A percentile compares a stretch with the other conserved stretches of the same genome.
Evolutionary conservation across 805 yeast genomes (phyloP).

Genomic region (Spathaspora gorwiae): DNA sequence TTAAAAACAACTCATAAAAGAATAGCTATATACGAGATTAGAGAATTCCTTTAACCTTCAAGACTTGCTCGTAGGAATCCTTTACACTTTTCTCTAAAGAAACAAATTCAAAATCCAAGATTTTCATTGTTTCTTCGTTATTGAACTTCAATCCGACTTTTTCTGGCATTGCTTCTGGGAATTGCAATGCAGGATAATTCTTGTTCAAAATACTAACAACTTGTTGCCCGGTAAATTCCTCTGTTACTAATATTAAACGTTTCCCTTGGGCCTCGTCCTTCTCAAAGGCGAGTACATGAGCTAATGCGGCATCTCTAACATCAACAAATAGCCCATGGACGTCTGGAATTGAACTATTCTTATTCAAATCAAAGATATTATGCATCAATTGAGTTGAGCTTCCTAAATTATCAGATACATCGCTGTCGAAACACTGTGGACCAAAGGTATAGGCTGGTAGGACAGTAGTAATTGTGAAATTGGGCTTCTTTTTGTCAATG

Average conservation of each 20-base stretch:
- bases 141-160: slow-evolving; percentile 5
- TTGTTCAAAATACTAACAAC: slow-evolving; percentile 18
- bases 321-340: slow-evolving; percentile 31
- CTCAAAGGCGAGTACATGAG: slow-evolving; percentile 49
- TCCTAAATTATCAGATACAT: slow-evolving; percentile 19
- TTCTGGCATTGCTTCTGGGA: slow-evolving; percentile 16
- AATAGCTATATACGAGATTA: too few relatives aligned
- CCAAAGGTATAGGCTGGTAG: slow-evolving; percentile 38
- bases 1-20: too few relatives aligned
- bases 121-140: slow-evolving; percentile 11
- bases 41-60: slow-evolving; percentile 4
- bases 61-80: slow-evolving; percentile 21
- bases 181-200: slow-evolving; percentile 18
- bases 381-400: slow-evolving; percentile 22
- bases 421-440: slow-evolving; percentile 38
- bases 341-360: slow-evolving; percentile 13
- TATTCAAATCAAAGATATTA: slow-evolving; percentile 20
- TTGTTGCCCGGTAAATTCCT: slow-evolving; percentile 13
- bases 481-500: slow-evolving; percentile 19
- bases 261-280: slow-evolving; percentile 26
- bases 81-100: slow-evolving; percentile 19
- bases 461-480: slow-evolving; percentile 31
- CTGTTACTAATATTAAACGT: slow-evolving; percentile 22
- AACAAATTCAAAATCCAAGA: slow-evolving; percentile 19
- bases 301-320: slow-evolving; percentile 61